Evolutionary conservation across 2,329 filamentous ascomycete species (phyloP), one percentile per base, ranked within the genome.

Genomic region (Periconia digitata): DNA sequence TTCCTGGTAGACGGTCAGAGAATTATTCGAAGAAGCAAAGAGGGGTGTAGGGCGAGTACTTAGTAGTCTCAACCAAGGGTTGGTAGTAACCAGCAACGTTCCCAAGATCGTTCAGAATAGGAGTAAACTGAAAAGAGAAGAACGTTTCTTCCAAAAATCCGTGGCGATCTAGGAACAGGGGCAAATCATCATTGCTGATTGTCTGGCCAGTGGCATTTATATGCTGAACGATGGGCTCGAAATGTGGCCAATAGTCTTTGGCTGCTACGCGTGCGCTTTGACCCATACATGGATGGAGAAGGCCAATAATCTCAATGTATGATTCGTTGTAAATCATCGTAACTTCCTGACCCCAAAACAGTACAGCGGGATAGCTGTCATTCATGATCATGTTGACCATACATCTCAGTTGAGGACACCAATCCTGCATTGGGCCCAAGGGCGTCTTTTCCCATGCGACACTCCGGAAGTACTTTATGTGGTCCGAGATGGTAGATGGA

Each of bases 311-410:
- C 16, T 65, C 53, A 3, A 67, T 60, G 23, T 72, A 71, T 1
- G 61, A 51, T 44, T 71, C 69, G 40, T 74, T 74, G 49, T 73
- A 73, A 17, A 74, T 55, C 53, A 70, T 67, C 10, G 63, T 65
- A 21, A 70, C 60, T 16, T 69, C 61, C 8, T 65, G 51, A 1
- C 72, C 72, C 59, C 78, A 24, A 81, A 84, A 61, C 71, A 90
- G 79, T 3, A 86, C 84, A 2, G 84, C 82, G 1, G 86, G 85
- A 2, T 58, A 48, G 36, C 56, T 50, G 36, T 65, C 60, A 13
- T 56, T 56, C 86, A 92, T 89, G 52, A 92, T 82, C 42, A 92
- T 72, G 64, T 90, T 92, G 36, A 86, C 85, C 81, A 91, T 86
- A 55, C 82, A 82, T 45, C 89, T 81, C 40, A 92, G 72, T 56